These are phyloP conservation scores for Umbilicaria muhlenbergii DNA, from an alignment of 495 filamentous ascomycete species.

Conservation along the genomic window DNA sequence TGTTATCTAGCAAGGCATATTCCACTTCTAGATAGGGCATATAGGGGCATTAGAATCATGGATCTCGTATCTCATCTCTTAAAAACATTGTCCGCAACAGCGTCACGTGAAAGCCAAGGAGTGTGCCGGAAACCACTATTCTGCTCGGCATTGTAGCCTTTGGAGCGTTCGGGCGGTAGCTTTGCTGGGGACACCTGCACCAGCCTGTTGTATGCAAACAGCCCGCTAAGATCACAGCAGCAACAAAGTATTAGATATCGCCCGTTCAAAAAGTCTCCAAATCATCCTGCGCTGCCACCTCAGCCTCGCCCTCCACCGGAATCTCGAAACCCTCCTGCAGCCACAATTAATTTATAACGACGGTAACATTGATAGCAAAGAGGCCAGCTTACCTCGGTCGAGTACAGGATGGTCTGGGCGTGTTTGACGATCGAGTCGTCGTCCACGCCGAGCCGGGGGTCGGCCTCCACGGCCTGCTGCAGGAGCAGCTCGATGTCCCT, in stretches of 20 bases:
- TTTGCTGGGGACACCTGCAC: too few relatives aligned
- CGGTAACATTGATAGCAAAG: neutral
- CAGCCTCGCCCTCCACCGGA: constrained; percentile 22
- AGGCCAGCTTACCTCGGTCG: constrained; percentile 55
- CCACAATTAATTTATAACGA: neutral
- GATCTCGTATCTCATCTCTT: too few relatives aligned
- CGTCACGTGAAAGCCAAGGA: too few relatives aligned
- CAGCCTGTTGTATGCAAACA: too few relatives aligned
- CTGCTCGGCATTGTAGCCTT: too few relatives aligned
- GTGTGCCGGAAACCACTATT: too few relatives aligned
- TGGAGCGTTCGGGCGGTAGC: too few relatives aligned
- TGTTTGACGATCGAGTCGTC: constrained; percentile 80
- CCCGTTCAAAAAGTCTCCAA: constrained; percentile 33
- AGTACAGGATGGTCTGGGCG: constrained; percentile 93
- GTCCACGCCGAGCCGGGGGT: constrained; percentile 83
- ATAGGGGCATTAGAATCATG: too few relatives aligned
- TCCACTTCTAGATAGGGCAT: too few relatives aligned
- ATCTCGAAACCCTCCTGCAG: constrained; percentile 39
- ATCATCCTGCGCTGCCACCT: constrained; percentile 22
- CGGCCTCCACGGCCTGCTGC: constrained; percentile 77
- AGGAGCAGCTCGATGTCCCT: constrained; percentile 90
- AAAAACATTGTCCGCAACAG: too few relatives aligned
- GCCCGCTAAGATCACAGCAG: too few relatives aligned
- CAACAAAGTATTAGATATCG: neutral
- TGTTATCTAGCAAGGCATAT: too few relatives aligned